Evolutionary conservation across 2,329 filamentous ascomycete genomes (phyloP).

Genomic region (Onygenales sp.): DNA sequence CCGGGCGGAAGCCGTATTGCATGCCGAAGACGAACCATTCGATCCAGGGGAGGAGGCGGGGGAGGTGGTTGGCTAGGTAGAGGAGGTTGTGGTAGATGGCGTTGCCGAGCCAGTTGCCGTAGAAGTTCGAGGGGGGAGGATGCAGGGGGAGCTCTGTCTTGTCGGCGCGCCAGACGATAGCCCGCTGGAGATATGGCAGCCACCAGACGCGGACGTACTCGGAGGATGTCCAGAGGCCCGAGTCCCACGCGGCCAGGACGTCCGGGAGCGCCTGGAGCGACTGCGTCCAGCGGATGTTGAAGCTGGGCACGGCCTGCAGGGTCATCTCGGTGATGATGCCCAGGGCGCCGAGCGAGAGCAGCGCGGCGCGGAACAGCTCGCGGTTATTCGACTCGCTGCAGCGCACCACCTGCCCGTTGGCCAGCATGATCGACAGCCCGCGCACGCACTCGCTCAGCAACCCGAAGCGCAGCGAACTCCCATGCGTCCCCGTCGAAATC

Average conservation of each 20-base stretch:
- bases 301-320: slow-evolving; percentile 68
- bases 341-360: slow-evolving; percentile 79
- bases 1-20: slow-evolving; percentile 78
- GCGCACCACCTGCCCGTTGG: slow-evolving; percentile 62
- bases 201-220: slow-evolving; percentile 97
- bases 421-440: slow-evolving; percentile 68
- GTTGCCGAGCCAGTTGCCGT: slow-evolving; percentile 73
- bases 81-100: slow-evolving; percentile 88
- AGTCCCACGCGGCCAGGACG: slow-evolving; percentile 63
- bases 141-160: slow-evolving; percentile 56
- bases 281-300: slow-evolving; percentile 81
- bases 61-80: slow-evolving; percentile 66
- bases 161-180: slow-evolving; percentile 82
- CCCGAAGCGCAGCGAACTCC: slow-evolving; percentile 74
- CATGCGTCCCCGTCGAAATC: slow-evolving; percentile 88
- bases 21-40: slow-evolving; percentile 97
- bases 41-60: slow-evolving; percentile 71
- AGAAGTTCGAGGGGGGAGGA: slow-evolving; percentile 61
- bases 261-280: slow-evolving; percentile 60
- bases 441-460: slow-evolving; percentile 71
- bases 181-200: slow-evolving; percentile 84
- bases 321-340: slow-evolving; percentile 88
- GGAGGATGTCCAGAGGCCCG: slow-evolving; percentile 66
- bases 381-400: slow-evolving; percentile 60
- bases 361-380: slow-evolving; percentile 77